A percentile compares a stretch with the other conserved stretches of the same genome.
These are phyloP conservation scores for Rhizophora apiculata DNA, from an alignment of 345 rosid genomes.

Conservation along the genomic window DNA sequence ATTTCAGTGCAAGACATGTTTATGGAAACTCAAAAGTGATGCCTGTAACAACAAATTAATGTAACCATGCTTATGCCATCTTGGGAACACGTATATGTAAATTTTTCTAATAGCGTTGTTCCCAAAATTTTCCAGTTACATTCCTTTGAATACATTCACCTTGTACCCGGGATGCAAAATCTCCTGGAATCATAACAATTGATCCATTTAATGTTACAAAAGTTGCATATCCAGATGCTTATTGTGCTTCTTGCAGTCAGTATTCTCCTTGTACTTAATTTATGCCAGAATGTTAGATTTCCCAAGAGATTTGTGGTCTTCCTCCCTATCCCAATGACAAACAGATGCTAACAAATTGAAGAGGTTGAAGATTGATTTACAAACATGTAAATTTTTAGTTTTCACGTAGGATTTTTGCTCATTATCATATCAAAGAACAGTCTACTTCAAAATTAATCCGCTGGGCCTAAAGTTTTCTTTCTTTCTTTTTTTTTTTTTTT, in stretches of 20 bases:
- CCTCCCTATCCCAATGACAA: conserved; percentile 12
- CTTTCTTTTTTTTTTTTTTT: too few relatives aligned
- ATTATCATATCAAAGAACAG: too few relatives aligned
- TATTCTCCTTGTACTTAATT: conserved; percentile 30
- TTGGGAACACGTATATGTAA: conserved; percentile 29
- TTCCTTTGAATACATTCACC: not conserved
- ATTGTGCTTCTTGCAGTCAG: conserved; percentile 37
- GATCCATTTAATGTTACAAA: not conserved
- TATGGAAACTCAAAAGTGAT: conserved; percentile 38
- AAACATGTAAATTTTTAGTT: too few relatives aligned
- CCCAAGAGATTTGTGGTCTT: conserved; percentile 12
- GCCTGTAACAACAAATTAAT: conserved; percentile 1
- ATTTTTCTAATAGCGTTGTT: too few relatives aligned
- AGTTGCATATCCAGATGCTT: conserved; percentile 30
- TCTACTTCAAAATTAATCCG: too few relatives aligned
- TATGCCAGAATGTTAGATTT: conserved; percentile 27
- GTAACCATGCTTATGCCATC: conserved; percentile 44
- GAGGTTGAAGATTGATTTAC: too few relatives aligned
- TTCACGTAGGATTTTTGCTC: too few relatives aligned
- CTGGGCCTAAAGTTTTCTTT: too few relatives aligned
- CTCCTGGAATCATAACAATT: not conserved
- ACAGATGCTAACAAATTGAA: too few relatives aligned
- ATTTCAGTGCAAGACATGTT: conserved; percentile 24
- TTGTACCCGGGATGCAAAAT: not conserved
- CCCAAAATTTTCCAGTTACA: too few relatives aligned